These are phyloP conservation scores for Puccinellia tenuiflora DNA, from an alignment of 176 grass and related monocot genomes.

Conservation along the genomic window DNA sequence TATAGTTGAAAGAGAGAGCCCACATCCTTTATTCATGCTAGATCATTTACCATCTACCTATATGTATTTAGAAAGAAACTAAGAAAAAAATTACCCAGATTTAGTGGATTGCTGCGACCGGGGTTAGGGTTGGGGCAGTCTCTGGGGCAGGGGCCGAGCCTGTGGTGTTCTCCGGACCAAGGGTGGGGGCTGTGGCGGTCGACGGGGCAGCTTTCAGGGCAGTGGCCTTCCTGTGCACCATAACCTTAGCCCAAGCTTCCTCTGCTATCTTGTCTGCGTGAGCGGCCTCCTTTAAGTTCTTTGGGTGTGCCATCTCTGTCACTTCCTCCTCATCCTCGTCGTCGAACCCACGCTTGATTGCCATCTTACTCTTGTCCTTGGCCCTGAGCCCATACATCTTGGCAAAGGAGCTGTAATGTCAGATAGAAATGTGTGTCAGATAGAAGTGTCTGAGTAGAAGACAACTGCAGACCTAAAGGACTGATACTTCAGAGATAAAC, in stretches of 20 bases:
- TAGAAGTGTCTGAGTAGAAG: neutral
- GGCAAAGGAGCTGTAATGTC: neutral
- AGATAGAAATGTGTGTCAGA: neutral
- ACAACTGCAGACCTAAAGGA: neutral
- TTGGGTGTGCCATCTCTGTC: neutral
- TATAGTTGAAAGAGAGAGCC: neutral
- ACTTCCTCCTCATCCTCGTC: neutral
- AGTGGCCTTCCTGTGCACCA: neutral
- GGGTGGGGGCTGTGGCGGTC: neutral
- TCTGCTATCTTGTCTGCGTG: neutral
- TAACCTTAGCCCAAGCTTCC: neutral
- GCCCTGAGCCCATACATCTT: neutral
- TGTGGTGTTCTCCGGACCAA: neutral
- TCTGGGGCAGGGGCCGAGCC: neutral
- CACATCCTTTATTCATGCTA: neutral
- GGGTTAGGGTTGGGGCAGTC: neutral
- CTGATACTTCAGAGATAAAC: neutral
- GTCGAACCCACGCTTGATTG: neutral
- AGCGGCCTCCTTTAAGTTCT: neutral
- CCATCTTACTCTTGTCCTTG: constrained; percentile 5
- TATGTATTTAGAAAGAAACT: neutral
- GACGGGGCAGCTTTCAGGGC: neutral
- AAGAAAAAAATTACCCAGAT: neutral
- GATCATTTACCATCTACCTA: neutral
- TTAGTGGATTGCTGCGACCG: neutral